Evolutionary conservation across 345 rosid genomes (phyloP), one percentile per base, ranked within the genome.

Genomic region (Microcos paniculata): DNA sequence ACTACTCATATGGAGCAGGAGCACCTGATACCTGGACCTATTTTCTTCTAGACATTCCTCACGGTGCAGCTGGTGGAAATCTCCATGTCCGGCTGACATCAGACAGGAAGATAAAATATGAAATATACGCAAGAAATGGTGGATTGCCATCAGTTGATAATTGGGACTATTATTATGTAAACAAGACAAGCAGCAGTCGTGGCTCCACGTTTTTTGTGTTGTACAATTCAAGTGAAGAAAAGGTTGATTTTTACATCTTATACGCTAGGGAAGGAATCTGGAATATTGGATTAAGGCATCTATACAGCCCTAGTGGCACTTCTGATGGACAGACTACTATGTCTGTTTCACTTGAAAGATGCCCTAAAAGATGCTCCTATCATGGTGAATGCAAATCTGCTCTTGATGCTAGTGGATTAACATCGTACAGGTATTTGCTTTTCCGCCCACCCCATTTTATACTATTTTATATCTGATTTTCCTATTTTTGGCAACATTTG

Each of bases 181-280:
- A 93, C 85, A 81, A 53, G 75, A 87, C 91, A 45, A 91, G 82
- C 72, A 87, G 66, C 82, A 76, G 78, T 65, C 53, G 53, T 48
- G 85, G 90, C 70, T 93, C 93, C 28, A 81, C 83, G 82, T 96
- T 90, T 80, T 91, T 93, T 76, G 75, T 77, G 66, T 43, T 82
- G 74, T 88, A 96, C 80, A 82, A 87, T 79, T 92, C 96, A 75
- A 90, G 86, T 76, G 88, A 86, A 79, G 88, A 83, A n/a, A 90
- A 87, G 81, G 82, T 90, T 73, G 98, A 96, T 79, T 90, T 96
- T 82, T 96, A 96, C 77, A 82, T 96, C 78, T 78, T 93, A 79
- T 90, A 96, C 76, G 90, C 82, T 72, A 89, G 88, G 72, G 99
- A 96, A 84, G 99, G 99, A 75, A 93, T 86, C 45, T 96, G 99